These are phyloP conservation scores for Stachybotrys chartarum DNA, from an alignment of 2,329 filamentous ascomycete species.

Conservation along the genomic window DNA sequence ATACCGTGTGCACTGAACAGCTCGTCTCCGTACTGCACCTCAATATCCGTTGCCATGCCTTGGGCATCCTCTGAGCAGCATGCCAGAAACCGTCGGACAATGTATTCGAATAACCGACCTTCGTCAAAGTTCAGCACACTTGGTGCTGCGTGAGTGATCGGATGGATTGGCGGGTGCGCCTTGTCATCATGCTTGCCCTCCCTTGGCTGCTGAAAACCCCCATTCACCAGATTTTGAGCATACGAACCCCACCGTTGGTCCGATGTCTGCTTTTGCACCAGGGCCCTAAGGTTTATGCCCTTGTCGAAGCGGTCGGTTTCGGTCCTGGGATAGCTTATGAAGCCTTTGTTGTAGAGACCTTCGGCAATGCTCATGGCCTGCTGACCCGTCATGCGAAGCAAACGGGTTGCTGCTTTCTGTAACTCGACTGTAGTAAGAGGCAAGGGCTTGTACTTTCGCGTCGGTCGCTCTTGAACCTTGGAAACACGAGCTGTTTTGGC, in stretches of 20 bases:
- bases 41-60: conserved; percentile 77
- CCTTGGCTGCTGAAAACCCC: conserved; percentile 74
- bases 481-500: conserved; percentile 73
- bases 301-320: conserved; percentile 94
- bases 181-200: conserved; percentile 88
- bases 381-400: conserved; percentile 85
- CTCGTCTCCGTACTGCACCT: conserved; percentile 78
- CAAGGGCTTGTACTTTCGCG: conserved; percentile 87
- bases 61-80: conserved; percentile 94
- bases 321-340: conserved; percentile 95
- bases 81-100: conserved; percentile 84
- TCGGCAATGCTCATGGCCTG: conserved; percentile 86
- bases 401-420: conserved; percentile 88
- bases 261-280: conserved; percentile 78
- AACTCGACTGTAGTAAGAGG: conserved; percentile 93
- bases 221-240: conserved; percentile 66
- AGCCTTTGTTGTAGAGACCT: conserved; percentile 83
- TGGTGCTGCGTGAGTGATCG: conserved; percentile 73
- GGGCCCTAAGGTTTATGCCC: conserved; percentile 72
- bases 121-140: conserved; percentile 59
- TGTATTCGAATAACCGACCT: conserved; percentile 81
- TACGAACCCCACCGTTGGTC: conserved; percentile 74
- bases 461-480: conserved; percentile 84
- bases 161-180: conserved; percentile 94
- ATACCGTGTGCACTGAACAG: conserved; percentile 76